Conservation (phyloP, 208 protist species). For the Leishmania major region DNA sequence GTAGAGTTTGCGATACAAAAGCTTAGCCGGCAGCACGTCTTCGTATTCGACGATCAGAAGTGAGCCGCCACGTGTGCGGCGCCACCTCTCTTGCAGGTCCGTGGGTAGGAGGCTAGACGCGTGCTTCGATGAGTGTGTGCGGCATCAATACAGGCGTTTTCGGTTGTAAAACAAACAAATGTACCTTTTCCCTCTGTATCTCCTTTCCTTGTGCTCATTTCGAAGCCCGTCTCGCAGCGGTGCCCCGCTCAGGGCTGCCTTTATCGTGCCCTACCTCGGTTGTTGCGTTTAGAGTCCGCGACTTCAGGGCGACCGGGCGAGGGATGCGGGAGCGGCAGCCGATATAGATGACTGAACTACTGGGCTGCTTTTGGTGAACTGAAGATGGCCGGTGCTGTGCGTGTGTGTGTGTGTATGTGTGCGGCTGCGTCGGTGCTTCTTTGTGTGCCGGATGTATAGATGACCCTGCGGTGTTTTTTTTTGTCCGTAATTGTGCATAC, state of each 20-base stretch:
- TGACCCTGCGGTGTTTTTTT: not conserved
- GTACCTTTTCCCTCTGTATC: not conserved
- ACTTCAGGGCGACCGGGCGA: not conserved
- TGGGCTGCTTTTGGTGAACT: not conserved
- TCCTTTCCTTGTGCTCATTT: not conserved
- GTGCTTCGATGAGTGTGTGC: not conserved
- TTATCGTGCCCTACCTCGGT: not conserved
- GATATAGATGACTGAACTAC: not conserved
- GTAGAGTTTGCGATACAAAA: slow-evolving; percentile 92
- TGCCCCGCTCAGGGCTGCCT: not conserved
- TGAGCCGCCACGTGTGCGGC: slow-evolving; percentile 8
- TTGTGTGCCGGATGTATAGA: slow-evolving; percentile 8
- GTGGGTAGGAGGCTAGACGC: not conserved
- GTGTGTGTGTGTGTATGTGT: not conserved
- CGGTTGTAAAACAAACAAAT: not conserved
- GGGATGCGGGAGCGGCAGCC: not conserved
- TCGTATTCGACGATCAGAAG: slow-evolving; percentile 85
- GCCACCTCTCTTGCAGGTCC: not conserved
- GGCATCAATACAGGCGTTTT: not conserved
- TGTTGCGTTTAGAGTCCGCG: not conserved
- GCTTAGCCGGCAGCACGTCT: slow-evolving; percentile 82
- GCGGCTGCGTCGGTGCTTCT: not conserved
- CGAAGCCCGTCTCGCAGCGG: not conserved
- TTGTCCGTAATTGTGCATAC: not conserved
- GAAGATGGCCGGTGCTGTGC: not conserved